Conservation (phyloP, 352 stramenopile genomes). For the Phytophthora gonapodyides region DNA sequence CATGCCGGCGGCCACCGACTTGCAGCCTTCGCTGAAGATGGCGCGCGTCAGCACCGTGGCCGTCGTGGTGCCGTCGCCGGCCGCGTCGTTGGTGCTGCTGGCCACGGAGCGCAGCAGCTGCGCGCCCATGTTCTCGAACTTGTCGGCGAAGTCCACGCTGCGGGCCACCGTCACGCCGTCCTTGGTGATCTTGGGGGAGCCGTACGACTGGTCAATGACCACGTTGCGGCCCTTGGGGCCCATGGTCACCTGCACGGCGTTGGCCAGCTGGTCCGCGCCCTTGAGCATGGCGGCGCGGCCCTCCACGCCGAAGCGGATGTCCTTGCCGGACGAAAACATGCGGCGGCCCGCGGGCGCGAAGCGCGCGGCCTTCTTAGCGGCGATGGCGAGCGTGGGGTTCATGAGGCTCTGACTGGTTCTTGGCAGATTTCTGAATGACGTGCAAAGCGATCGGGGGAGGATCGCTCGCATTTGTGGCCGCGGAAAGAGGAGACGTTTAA, state of each 20-base stretch:
- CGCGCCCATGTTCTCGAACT: slow-evolving; percentile 84
- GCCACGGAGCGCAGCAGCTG: slow-evolving; percentile 82
- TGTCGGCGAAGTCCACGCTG: slow-evolving; percentile 80
- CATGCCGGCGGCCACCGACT: slow-evolving; percentile 99
- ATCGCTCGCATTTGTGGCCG: too few species aligned
- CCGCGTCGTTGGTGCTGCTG: slow-evolving; percentile 99
- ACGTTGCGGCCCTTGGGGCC: slow-evolving; percentile 99
- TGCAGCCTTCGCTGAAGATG: slow-evolving; percentile 99
- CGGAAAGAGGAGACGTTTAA: too few species aligned
- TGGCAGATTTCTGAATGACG: slow-evolving; percentile 45
- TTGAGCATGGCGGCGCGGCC: slow-evolving; percentile 98
- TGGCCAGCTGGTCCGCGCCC: slow-evolving; percentile 98
- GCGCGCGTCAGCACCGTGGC: slow-evolving; percentile 98
- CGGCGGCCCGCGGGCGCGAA: slow-evolving; percentile 52
- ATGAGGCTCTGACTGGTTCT: slow-evolving; percentile 39
- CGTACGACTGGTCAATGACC: slow-evolving; percentile 98
- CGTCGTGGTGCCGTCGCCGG: slow-evolving; percentile 99
- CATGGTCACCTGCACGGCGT: slow-evolving; percentile 99
- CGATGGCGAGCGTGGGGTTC: slow-evolving; percentile 71
- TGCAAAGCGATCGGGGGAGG: slow-evolving; percentile 1
- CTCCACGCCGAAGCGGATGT: slow-evolving; percentile 99
- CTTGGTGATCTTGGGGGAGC: slow-evolving; percentile 82
- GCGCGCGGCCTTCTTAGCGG: slow-evolving; percentile 67
- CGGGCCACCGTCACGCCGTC: slow-evolving; percentile 78
- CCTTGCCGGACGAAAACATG: slow-evolving; percentile 94